Conservation (phyloP, 2,329 filamentous ascomycete species). For the Aspergillus sp. region DNA sequence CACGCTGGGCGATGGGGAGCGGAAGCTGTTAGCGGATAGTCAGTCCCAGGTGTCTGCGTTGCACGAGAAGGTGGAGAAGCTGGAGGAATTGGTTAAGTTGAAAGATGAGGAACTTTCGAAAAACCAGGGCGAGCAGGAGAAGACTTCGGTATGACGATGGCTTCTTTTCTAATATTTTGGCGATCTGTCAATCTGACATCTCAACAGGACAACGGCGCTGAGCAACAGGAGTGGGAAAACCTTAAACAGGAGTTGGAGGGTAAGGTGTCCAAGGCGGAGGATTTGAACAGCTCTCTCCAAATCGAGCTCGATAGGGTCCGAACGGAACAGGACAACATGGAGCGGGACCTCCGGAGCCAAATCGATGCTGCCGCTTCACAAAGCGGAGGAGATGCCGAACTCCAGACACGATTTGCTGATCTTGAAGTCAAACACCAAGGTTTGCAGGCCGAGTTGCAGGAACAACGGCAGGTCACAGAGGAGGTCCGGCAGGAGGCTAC, state of each 20-base stretch:
- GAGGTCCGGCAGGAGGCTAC: conserved; percentile 79
- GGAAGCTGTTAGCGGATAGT: conserved; percentile 68
- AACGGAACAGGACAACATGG: conserved; percentile 55
- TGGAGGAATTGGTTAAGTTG: conserved; percentile 60
- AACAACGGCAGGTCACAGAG: conserved; percentile 75
- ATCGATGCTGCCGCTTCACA: conserved; percentile 38
- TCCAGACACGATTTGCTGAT: conserved; percentile 50
- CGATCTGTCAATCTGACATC: conserved; percentile 8
- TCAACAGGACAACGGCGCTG: conserved; percentile 45
- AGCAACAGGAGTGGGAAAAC: conserved; percentile 62
- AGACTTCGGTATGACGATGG: conserved; percentile 37
- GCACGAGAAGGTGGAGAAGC: conserved; percentile 59
- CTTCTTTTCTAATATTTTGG: too few relatives aligned
- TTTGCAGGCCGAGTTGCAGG: conserved; percentile 53
- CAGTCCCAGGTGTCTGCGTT: conserved; percentile 67
- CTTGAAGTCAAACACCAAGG: conserved; percentile 57
- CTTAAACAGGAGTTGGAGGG: conserved; percentile 59
- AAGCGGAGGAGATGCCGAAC: conserved; percentile 41
- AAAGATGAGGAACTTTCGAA: conserved; percentile 62
- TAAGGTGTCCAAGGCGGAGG: conserved; percentile 64
- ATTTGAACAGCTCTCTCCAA: conserved; percentile 68
- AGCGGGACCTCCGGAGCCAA: conserved; percentile 54
- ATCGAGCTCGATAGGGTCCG: conserved; percentile 67
- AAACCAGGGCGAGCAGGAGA: conserved; percentile 50
- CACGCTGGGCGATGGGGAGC: conserved; percentile 50